Conservation (phyloP, 805 yeast species). For the Candida easanensis region DNA sequence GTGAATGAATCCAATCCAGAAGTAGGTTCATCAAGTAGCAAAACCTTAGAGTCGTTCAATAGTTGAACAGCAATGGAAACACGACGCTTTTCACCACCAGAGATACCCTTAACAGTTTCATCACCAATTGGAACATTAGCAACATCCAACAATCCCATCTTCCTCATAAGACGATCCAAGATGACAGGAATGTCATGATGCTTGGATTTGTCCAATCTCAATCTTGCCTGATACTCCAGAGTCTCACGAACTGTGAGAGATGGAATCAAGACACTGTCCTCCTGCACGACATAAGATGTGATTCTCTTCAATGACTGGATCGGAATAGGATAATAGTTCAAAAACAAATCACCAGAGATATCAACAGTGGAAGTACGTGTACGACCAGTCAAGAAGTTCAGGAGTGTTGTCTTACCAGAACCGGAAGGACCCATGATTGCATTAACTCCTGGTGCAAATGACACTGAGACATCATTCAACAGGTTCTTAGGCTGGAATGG, state of each 20-base stretch:
- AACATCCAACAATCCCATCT: slow-evolving; percentile 36
- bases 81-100: slow-evolving; percentile 81
- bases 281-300: slow-evolving; percentile 78
- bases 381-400: slow-evolving; percentile 63
- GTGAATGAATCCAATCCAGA: slow-evolving; percentile 85
- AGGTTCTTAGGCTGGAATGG: slow-evolving; percentile 13
- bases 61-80: slow-evolving; percentile 81
- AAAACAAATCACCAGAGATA: slow-evolving; percentile 39
- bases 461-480: slow-evolving; percentile 45
- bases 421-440: slow-evolving; percentile 85
- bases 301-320: slow-evolving; percentile 32
- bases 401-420: slow-evolving; percentile 68
- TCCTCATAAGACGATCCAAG: slow-evolving; percentile 64
- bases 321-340: slow-evolving; percentile 40
- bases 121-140: slow-evolving; percentile 43
- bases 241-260: slow-evolving; percentile 79
- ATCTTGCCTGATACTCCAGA: slow-evolving; percentile 62
- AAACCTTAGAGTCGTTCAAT: slow-evolving; percentile 59
- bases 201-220: slow-evolving; percentile 51
- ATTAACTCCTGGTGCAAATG: slow-evolving; percentile 70
- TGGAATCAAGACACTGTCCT: slow-evolving; percentile 69
- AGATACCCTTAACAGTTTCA: slow-evolving; percentile 59
- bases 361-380: slow-evolving; percentile 27
- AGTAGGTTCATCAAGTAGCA: slow-evolving; percentile 84
- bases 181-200: slow-evolving; percentile 42